Percentiles rank a stretch among this genome's conserved stretches.
phyloP scores from a whole-genome alignment of 441 rosid genomes.

The Corymbia calophylla region DNA sequence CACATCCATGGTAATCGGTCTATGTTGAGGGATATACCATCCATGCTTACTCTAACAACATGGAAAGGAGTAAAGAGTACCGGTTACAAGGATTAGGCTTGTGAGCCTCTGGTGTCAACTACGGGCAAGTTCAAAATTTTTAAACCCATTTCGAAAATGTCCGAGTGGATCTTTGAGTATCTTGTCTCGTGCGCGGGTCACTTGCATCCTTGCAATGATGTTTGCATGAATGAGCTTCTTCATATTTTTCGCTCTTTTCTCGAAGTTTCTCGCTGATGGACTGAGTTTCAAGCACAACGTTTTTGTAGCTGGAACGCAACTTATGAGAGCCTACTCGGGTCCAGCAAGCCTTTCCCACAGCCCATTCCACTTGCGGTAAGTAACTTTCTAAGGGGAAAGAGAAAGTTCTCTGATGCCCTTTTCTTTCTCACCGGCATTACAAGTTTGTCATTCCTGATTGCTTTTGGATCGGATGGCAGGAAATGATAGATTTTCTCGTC shows the following conservation, averaged over 20 bases:
- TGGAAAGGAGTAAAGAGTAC: neutral
- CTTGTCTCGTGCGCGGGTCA: neutral
- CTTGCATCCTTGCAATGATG: neutral
- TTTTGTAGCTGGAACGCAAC: constrained; percentile 57
- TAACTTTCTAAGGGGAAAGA: neutral
- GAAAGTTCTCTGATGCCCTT: neutral
- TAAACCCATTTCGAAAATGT: neutral
- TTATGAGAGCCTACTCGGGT: constrained; percentile 53
- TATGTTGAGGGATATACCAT: neutral
- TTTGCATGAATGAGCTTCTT: neutral
- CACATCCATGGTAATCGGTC: neutral
- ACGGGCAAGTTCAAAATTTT: neutral
- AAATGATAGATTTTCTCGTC: constrained; percentile 59
- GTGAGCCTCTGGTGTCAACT: neutral
- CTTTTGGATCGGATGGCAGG: constrained; percentile 26
- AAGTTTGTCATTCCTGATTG: neutral
- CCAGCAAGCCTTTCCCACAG: constrained; percentile 41
- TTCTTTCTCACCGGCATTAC: neutral
- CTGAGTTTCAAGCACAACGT: neutral
- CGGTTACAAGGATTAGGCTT: neutral
- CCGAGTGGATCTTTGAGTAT: neutral
- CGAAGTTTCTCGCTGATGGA: neutral
- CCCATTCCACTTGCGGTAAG: constrained; percentile 73
- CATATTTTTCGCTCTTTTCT: neutral
- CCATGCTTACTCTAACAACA: neutral